A percentile compares a stretch with the other conserved stretches of the same genome.
These are phyloP conservation scores for Monascus purpureus DNA, from an alignment of 495 filamentous ascomycete species.

Conservation along the genomic window DNA sequence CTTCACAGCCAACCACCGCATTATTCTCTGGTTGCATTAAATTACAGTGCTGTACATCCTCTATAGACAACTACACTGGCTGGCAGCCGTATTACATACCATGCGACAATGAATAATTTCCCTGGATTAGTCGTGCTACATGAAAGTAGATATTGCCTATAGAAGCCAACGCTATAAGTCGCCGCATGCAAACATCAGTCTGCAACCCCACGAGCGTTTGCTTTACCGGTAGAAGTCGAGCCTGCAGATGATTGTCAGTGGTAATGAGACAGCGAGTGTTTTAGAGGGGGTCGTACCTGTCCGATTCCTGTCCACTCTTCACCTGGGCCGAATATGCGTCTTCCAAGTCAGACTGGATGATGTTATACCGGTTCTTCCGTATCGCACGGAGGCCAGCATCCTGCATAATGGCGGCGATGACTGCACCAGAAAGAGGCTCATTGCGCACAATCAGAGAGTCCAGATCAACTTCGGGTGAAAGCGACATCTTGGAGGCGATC, in stretches of 20 bases:
- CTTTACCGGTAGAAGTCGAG: conserved; percentile 45
- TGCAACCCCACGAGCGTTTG: too few species aligned
- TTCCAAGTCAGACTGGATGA: conserved; percentile 90
- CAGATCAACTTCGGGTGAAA: conserved; percentile 90
- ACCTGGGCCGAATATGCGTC: conserved; percentile 94
- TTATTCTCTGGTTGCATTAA: too few species aligned
- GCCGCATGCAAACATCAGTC: too few species aligned
- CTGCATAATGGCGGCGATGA: conserved; percentile 99
- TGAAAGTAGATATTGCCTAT: too few species aligned
- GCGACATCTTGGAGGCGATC: conserved; percentile 90
- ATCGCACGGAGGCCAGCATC: conserved; percentile 92
- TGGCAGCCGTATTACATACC: too few species aligned
- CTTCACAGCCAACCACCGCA: too few species aligned
- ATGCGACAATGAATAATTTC: too few species aligned
- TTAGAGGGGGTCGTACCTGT: conserved; percentile 24
- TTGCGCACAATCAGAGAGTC: conserved; percentile 93
- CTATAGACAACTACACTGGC: too few species aligned
- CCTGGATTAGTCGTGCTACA: too few species aligned
- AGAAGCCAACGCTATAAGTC: too few species aligned
- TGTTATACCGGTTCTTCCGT: conserved; percentile 96
- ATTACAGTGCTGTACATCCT: too few species aligned
- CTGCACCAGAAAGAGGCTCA: conserved; percentile 84
- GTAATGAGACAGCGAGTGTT: neutral
- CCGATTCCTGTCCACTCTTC: conserved; percentile 67
- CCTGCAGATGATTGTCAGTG: conserved; percentile 17